Evolutionary conservation across 2,329 filamentous ascomycete species (phyloP).

Genomic region (Fusarium sp.): DNA sequence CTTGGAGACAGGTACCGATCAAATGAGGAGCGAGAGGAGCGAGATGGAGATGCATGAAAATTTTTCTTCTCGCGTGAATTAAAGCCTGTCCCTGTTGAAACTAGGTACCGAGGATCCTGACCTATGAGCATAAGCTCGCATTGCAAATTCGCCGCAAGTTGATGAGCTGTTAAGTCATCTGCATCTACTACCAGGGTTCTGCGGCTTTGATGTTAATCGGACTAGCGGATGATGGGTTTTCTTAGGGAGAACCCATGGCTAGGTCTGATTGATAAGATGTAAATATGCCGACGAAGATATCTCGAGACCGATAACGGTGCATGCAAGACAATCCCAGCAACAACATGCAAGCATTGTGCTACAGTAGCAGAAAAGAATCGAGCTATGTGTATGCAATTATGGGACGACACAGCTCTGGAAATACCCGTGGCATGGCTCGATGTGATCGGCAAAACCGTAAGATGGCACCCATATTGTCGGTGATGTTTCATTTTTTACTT

Average conservation of each 20-base stretch:
- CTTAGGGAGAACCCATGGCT: background rate
- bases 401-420: constrained; percentile 40
- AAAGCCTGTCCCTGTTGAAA: constrained; percentile 7
- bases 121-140: constrained; percentile 2
- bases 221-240: constrained; percentile 15
- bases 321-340: constrained; percentile 12
- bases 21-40: constrained; percentile 13
- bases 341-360: constrained; percentile 24
- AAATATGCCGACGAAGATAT: constrained; percentile 15
- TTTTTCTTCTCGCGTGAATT: constrained; percentile 18
- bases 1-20: constrained; percentile 35
- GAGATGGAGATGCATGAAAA: constrained; percentile 28
- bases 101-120: constrained; percentile 3
- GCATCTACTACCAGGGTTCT: constrained; percentile 1
- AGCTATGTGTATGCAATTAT: constrained; percentile 43
- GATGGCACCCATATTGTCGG: constrained; percentile 8
- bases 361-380: constrained; percentile 18
- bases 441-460: constrained; percentile 27
- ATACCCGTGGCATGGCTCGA: constrained; percentile 37
- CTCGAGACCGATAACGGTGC: constrained; percentile 28
- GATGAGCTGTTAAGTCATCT: constrained; percentile 18
- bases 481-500: background rate
- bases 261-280: constrained; percentile 14
- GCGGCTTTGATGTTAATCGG: background rate
- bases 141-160: constrained; percentile 2